These are phyloP conservation scores for Abrus precatorius DNA, from an alignment of 306 rosid species.

Conservation along the genomic window DNA sequence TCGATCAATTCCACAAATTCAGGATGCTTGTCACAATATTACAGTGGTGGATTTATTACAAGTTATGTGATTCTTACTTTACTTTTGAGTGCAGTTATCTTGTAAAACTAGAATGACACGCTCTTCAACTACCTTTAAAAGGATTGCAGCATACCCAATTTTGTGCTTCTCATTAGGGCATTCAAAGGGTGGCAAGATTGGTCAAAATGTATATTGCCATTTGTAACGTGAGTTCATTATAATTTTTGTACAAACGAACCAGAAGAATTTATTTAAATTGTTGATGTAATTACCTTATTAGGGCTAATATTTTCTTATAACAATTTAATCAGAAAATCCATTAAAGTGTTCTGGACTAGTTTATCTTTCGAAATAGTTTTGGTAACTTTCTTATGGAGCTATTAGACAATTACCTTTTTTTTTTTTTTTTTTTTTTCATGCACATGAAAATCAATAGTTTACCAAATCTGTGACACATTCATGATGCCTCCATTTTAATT, in stretches of 20 bases:
- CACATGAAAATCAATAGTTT: no score
- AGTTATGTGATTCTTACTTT: constrained; percentile 61
- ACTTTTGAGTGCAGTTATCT: constrained; percentile 59
- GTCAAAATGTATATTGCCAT: constrained; percentile 54
- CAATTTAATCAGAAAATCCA: constrained; percentile 11
- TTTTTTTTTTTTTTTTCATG: no score
- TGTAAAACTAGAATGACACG: constrained; percentile 53
- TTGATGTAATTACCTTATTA: constrained; percentile 51
- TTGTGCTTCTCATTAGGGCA: constrained; percentile 71
- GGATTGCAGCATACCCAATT: constrained; percentile 72
- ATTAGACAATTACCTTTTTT: no score
- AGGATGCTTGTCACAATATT: constrained; percentile 57
- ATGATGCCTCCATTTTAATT: not conserved
- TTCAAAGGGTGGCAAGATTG: constrained; percentile 59
- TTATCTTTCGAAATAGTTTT: not conserved
- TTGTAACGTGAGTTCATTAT: constrained; percentile 53
- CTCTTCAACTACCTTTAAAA: constrained; percentile 46
- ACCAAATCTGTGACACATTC: not conserved
- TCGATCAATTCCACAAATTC: constrained; percentile 73
- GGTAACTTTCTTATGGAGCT: no score
- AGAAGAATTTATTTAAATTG: constrained; percentile 44
- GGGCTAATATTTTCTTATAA: constrained; percentile 12
- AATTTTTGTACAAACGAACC: constrained; percentile 61
- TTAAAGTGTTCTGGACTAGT: constrained; percentile 12
- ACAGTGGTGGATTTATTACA: constrained; percentile 57